These are phyloP conservation scores for Saturnispora dispora DNA, from an alignment of 805 yeast species.

Conservation along the genomic window DNA sequence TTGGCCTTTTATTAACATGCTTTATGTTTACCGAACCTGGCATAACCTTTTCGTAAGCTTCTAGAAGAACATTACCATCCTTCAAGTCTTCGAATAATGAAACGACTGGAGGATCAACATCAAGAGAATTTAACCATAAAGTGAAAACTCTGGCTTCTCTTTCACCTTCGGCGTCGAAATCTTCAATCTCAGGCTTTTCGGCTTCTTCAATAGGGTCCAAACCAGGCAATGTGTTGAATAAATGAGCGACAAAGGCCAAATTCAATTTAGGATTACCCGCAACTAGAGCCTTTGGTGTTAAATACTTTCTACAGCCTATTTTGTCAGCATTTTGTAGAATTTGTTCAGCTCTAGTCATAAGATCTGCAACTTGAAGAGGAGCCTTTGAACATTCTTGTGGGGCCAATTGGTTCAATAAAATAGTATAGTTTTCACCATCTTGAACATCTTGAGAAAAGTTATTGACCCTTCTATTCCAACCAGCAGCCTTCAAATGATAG, in stretches of 20 bases:
- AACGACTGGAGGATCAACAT: conserved; percentile 91
- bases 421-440: conserved; percentile 94
- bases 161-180: conserved; percentile 98
- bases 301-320: conserved; percentile 85
- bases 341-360: conserved; percentile 78
- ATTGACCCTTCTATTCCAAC: conserved; percentile 74
- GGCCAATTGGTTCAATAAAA: conserved; percentile 77
- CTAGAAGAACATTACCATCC: conserved; percentile 81
- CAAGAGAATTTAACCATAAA: conserved; percentile 92
- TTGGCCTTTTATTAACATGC: conserved; percentile 79
- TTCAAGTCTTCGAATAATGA: conserved; percentile 88
- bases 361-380: conserved; percentile 73
- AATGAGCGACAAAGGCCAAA: conserved; percentile 93
- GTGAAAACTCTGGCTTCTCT: conserved; percentile 99
- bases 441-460: conserved; percentile 83
- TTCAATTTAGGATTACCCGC: conserved; percentile 96
- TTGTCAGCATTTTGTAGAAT: conserved; percentile 81
- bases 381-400: conserved; percentile 73
- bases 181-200: conserved; percentile 92
- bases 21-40: conserved; percentile 82
- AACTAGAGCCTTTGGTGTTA: conserved; percentile 87
- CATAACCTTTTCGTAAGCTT: conserved; percentile 91
- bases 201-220: conserved; percentile 88
- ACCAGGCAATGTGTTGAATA: conserved; percentile 95
- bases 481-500: conserved; percentile 88